Base-by-base conservation (phyloP, 2,329 filamentous ascomycete genomes). In the Ceratocystis huliohia region DNA sequence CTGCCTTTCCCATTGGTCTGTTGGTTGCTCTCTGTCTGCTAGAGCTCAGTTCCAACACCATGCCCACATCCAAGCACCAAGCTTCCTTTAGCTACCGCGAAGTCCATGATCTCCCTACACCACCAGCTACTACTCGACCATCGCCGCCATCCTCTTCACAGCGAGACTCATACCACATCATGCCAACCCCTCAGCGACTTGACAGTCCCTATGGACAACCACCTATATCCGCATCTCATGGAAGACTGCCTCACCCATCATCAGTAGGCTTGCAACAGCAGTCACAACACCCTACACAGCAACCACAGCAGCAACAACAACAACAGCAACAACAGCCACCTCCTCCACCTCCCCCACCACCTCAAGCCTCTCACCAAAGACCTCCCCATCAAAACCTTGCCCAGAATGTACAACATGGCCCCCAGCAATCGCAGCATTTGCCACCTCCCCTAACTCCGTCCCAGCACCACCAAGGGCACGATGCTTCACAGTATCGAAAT, bases 161-260 rank as follows among this genome's bases (percentile, higher is more conserved):
- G 69, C 77, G 78, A 76, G 81, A 83, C 69, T 73, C 74, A 63
- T 76, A 78, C 70, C 80, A 79, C 71, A 69, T 75, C 68, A 69
- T 76, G 66, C 72, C 76, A 68, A 71, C 74, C 70, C 71, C 75
- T 69, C 75, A 77, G 69, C 76, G 74, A 57, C 78, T 76, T 72
- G 75, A 78, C 72, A 81, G 45, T 17, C 64, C 45, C n/a, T 65
- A 61, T n/a, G 79, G 69, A 74, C 59, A 75, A 71, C 78, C 81
- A 77, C 77, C 77, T 75, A 89, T 89, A 87, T 86, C 86, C 73
- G 83, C 81, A 73, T 82, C 85, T 75, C 86, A 87, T 75, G 84
- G 86, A 76, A 84, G 84, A 72, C 77, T 89, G 78, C 87, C 87
- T 74, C 83, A 83, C 67, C 85, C 87, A 76, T 82, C 84, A 72